Base-by-base conservation (phyloP, 805 yeast species). In the Barnettozyma wickerhamii region DNA sequence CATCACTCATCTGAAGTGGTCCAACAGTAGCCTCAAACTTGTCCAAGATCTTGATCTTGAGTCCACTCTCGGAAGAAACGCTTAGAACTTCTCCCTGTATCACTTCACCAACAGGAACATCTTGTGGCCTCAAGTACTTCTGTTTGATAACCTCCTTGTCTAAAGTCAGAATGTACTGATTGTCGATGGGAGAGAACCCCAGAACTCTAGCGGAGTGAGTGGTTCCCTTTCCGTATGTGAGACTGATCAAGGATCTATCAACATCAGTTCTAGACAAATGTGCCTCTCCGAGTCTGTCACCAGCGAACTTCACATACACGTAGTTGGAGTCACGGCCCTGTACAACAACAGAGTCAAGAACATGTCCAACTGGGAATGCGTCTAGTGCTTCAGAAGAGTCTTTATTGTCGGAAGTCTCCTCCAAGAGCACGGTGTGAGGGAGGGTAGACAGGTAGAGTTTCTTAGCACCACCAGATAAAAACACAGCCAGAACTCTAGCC, bases 361-460 rank as follows among this genome's bases (percentile, higher is more conserved):
- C 42, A 48, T 81, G 80, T n/a, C 99, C 98, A 31, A 81, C 60
- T 20, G 93, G 88, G 65, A 84, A 82, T 0, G 90, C 82, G 38
- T 77, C 81, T 35, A 79, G 53, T 14, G 75, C 74, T 19, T 69
- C 61, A 4, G 65, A 54, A 15, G 53, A 52, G 2, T 48, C 54
- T 6, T 50, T 40, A 19, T 58, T 44, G 5, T 51, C 50, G 1
- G 48, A 34, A 0, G 47, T 32, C 4, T 48, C 43, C 9, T 42
- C 28, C 38, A 70, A 69, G 23, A 55, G 55, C 35, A 77, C 49
- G 4, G 81, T 63, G 43, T 76, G 77, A 2, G 85, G 81, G 37
- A 79, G 65, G 10, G 74, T 51, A 4, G 96, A 84, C 19, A 91
- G 66, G 13, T 79, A 69, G 19, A 85, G 62, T 56, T 74, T 81